Percentiles rank a stretch among this genome's conserved stretches.
phyloP scores from a whole-genome alignment of 2,329 filamentous ascomycete species.

The Aureobasidium sp. region DNA sequence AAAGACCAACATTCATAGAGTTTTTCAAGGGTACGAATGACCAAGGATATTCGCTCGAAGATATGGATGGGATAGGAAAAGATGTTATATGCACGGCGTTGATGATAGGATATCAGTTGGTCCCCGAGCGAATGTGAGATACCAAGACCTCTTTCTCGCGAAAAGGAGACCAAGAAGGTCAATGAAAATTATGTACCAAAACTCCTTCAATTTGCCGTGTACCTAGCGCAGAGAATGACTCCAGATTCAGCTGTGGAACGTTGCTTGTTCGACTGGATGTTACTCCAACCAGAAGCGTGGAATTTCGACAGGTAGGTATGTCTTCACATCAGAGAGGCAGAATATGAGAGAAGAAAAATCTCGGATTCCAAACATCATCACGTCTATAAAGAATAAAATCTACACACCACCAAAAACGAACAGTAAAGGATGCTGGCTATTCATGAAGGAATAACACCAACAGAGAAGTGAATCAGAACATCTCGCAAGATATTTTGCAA shows the following conservation, averaged over 20 bases:
- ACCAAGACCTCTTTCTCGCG: neutral
- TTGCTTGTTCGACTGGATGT: too few species aligned
- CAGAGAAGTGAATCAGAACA: neutral
- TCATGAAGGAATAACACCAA: neutral
- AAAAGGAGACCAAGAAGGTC: neutral
- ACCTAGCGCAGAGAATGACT: too few species aligned
- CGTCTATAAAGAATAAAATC: neutral
- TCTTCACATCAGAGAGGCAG: too few species aligned
- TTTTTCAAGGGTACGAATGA: neutral
- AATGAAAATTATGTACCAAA: neutral
- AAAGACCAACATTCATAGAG: neutral
- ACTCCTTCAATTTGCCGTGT: neutral
- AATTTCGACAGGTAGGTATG: too few species aligned
- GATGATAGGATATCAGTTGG: neutral
- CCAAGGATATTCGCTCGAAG: neutral
- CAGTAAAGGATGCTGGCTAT: too few species aligned
- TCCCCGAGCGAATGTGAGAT: neutral
- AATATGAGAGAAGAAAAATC: neutral
- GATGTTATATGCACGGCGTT: conserved; percentile 3
- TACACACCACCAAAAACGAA: too few species aligned
- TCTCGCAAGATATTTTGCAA: neutral
- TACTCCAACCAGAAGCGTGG: too few species aligned
- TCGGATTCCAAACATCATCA: neutral
- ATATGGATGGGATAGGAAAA: neutral
- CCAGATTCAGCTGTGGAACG: too few species aligned